Conservation (phyloP, 2,329 filamentous ascomycete genomes). For the Paecilomyces sp. region DNA sequence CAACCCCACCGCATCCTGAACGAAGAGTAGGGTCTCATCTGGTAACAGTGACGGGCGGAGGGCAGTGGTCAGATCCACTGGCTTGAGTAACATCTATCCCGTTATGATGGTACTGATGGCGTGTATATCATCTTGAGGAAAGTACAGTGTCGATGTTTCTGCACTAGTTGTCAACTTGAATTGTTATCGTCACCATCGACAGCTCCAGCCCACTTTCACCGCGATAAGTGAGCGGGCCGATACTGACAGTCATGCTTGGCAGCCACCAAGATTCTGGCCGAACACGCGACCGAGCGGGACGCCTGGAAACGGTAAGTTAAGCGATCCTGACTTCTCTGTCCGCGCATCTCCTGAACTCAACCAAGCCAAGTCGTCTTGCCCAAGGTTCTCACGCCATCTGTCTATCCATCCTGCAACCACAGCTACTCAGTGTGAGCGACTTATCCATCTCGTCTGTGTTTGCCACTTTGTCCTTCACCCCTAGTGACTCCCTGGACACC, state of each 20-base stretch:
- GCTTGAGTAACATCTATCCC: slow-evolving; percentile 93
- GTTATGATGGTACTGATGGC: slow-evolving; percentile 6
- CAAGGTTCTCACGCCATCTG: neutral
- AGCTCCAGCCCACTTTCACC: neutral
- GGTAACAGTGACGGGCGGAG: slow-evolving; percentile 85
- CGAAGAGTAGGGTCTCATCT: slow-evolving; percentile 91
- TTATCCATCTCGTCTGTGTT: neutral
- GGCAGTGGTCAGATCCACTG: slow-evolving; percentile 91
- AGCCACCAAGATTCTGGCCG: neutral
- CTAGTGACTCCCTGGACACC: neutral
- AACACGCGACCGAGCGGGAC: neutral
- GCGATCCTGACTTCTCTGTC: slow-evolving; percentile 7
- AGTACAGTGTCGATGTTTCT: neutral
- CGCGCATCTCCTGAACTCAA: neutral
- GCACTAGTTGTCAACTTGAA: neutral
- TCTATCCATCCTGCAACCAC: neutral
- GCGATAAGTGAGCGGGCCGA: neutral
- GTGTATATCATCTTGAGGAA: slow-evolving; percentile 8
- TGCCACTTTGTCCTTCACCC: neutral
- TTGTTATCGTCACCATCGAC: neutral
- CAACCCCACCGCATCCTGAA: slow-evolving; percentile 93
- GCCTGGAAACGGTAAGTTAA: slow-evolving; percentile 8
- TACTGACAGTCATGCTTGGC: neutral
- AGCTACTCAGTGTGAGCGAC: neutral
- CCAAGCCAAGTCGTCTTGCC: neutral